Evolutionary conservation across 768 basidiomycete species (phyloP), one percentile per base, ranked within the genome.

Genomic region (Fomitopsis serialis): DNA sequence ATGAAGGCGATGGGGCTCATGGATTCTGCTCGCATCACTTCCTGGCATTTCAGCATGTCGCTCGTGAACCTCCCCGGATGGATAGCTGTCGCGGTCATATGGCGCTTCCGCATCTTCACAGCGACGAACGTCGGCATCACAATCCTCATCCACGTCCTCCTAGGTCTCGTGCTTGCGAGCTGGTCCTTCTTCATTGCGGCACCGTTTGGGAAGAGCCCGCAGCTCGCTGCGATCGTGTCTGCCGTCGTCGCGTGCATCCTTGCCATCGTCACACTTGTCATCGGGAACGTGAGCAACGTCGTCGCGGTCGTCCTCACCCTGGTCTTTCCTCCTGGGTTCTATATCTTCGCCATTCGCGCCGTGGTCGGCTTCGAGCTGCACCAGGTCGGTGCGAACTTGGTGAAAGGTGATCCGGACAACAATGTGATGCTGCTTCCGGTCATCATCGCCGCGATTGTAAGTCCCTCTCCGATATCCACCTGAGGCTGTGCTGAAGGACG

Each of bases 1-100:
- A 79, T 91, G 76, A 84, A 85, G 62, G 87, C 80, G 2, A 91
- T 92, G 89, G 89, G 89, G 9, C 73, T 90, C 12, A 67, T 78
- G 7, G 87, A 89, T 60, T 80, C 80, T 0, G 86, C 88, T 11
- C 76, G 87, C 34, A 78, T 87, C 44, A 55, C 81, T 78, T 76
- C 72, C 3, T 91, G 89, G 89, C 84, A 89, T 60, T 19, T 82
- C 37, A 81, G 82, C 57, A 71, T 85, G 42, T 84, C 82, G 3
- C 58, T 84, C 2, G 76, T 78, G 1, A 90, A 91, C 63, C 77
- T 92, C 24, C 88, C 88, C 0, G 85, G 83, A 1, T 92, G 89
- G 89, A 70, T 89, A 42, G 74, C 82, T 42, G 79, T 88, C 19
- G 70, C 79, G n/a, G 60, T 87, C 34, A 70, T 77, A 27, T 91